Percentiles rank a stretch among this genome's conserved stretches.
These are phyloP conservation scores for Amaranthus cruentus DNA, from an alignment of 148 eudicot species.

Conservation along the genomic window DNA sequence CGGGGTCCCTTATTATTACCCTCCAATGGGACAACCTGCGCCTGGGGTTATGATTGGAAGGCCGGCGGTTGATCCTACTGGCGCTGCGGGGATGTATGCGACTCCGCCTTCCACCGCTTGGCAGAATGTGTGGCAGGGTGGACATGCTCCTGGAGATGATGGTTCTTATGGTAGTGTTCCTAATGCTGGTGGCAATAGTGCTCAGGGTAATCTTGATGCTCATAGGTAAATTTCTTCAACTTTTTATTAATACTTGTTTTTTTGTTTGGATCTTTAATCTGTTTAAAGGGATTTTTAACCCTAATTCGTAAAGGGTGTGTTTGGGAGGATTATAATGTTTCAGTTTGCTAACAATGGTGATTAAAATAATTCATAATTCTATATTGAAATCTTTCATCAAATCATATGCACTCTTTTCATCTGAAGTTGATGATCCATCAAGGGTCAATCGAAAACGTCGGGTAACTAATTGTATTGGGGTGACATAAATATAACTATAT, in stretches of 20 bases:
- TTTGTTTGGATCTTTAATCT: neutral
- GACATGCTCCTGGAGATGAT: conserved; percentile 29
- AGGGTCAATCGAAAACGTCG: too few relatives aligned
- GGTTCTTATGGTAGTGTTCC: conserved; percentile 34
- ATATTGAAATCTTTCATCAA: too few relatives aligned
- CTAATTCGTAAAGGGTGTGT: neutral
- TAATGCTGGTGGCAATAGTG: conserved; percentile 30
- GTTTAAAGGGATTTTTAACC: neutral
- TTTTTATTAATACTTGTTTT: neutral
- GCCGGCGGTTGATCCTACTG: conserved; percentile 44
- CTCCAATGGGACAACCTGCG: conserved; percentile 61
- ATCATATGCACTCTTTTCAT: too few relatives aligned
- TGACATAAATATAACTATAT: too few relatives aligned
- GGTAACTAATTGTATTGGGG: too few relatives aligned
- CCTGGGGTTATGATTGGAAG: conserved; percentile 58
- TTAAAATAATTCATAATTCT: too few relatives aligned
- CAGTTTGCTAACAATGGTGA: too few relatives aligned
- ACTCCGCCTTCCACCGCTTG: conserved; percentile 67
- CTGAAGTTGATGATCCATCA: too few relatives aligned
- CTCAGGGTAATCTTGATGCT: conserved; percentile 52
- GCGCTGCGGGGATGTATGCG: conserved; percentile 35
- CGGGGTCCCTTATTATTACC: conserved; percentile 72
- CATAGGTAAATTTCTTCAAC: conserved; percentile 38
- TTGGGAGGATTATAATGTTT: too few relatives aligned
- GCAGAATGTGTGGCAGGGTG: conserved; percentile 84